These are phyloP conservation scores for Acanthamoeba polyphaga DNA, from an alignment of 208 protist species.

Conservation along the genomic window DNA sequence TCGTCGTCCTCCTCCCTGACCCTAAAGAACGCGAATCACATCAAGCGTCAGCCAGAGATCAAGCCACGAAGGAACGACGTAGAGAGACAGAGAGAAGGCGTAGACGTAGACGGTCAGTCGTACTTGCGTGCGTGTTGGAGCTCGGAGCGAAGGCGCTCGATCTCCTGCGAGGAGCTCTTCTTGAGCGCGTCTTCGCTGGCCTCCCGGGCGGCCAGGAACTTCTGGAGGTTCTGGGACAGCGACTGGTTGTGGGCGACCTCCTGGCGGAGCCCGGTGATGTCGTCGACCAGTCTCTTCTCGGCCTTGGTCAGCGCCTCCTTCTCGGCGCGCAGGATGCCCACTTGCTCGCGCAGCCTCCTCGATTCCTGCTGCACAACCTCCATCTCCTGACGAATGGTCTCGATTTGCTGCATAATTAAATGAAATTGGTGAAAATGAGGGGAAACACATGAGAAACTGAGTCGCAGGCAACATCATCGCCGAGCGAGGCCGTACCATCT, in stretches of 20 bases:
- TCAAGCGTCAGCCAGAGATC: background rate
- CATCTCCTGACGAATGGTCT: slow-evolving; percentile 34
- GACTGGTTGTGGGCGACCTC: slow-evolving; percentile 17
- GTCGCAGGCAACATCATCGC: too few relatives aligned
- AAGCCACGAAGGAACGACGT: background rate
- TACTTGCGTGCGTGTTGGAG: background rate
- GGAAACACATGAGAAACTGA: background rate
- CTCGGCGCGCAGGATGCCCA: slow-evolving; percentile 11
- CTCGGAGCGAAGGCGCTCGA: background rate
- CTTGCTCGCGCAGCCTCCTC: background rate
- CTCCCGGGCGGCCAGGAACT: slow-evolving; percentile 21
- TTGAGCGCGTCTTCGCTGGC: background rate
- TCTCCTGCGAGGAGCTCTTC: background rate
- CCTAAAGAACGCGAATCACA: background rate
- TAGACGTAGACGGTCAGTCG: background rate
- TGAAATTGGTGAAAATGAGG: too few relatives aligned
- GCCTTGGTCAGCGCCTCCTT: slow-evolving; percentile 55
- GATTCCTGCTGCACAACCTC: background rate
- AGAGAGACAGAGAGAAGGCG: too few relatives aligned
- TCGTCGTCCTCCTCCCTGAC: background rate
- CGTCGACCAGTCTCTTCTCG: slow-evolving; percentile 15
- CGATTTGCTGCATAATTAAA: slow-evolving; percentile 23
- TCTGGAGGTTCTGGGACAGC: slow-evolving; percentile 36
- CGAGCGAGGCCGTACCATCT: background rate
- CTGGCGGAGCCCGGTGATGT: background rate